These are phyloP conservation scores for Rutstroemia sydowiana DNA, from an alignment of 2,329 filamentous ascomycete genomes.

Conservation along the genomic window DNA sequence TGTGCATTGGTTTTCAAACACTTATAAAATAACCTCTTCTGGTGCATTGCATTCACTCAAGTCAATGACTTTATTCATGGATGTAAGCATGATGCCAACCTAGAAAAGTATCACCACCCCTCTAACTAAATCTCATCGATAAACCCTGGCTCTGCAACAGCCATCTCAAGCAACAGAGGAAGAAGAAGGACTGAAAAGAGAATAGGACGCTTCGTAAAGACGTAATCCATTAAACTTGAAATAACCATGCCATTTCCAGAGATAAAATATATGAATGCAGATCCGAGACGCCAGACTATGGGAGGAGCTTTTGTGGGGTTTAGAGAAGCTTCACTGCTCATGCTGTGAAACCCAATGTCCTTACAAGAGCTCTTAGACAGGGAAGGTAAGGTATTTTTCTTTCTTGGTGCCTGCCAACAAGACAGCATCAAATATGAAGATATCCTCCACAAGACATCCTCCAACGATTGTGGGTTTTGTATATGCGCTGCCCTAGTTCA, in stretches of 20 bases:
- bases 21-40: too few species aligned
- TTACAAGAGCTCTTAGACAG: constrained; percentile 8
- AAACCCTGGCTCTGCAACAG: not conserved
- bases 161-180: not conserved
- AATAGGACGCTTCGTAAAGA: constrained; percentile 4
- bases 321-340: constrained; percentile 25
- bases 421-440: constrained; percentile 16
- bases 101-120: not conserved
- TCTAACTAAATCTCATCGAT: not conserved
- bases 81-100: too few species aligned
- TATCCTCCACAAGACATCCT: constrained; percentile 7
- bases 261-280: constrained; percentile 12
- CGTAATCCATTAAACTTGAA: constrained; percentile 1
- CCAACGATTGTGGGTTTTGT: constrained; percentile 1
- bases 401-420: constrained; percentile 2
- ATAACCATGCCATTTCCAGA: constrained; percentile 11
- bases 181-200: not conserved
- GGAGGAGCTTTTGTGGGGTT: constrained; percentile 19
- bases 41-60: too few species aligned
- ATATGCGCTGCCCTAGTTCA: not conserved
- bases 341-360: constrained; percentile 23
- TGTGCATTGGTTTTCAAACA: too few species aligned
- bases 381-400: constrained; percentile 4
- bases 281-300: constrained; percentile 22
- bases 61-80: too few species aligned